Conservation (phyloP, 1,284 basidiomycete species). For the Athelia psychrophila region DNA sequence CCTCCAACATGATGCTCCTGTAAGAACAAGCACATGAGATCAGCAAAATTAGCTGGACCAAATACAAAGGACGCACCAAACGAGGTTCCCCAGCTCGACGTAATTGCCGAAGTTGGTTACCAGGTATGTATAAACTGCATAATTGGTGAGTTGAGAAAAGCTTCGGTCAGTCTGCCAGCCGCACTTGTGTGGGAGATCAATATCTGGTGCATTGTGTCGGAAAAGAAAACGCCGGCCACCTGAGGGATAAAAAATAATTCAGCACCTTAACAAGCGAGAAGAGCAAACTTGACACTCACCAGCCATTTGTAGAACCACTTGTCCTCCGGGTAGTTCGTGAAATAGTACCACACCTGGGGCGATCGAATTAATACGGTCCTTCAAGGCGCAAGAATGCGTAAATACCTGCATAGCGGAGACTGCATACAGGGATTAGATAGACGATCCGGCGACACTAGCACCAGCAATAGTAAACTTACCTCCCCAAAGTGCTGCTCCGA, state of each 20-base stretch:
- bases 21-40: no score
- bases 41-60: not conserved
- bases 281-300: conserved; percentile 21
- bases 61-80: conserved; percentile 36
- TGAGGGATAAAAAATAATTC: no score
- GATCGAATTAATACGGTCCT: no score
- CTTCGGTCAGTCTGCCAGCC: conserved; percentile 6
- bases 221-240: conserved; percentile 44
- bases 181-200: conserved; percentile 53
- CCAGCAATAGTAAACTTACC: conserved; percentile 30
- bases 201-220: conserved; percentile 53
- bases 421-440: conserved; percentile 16
- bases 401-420: conserved; percentile 56
- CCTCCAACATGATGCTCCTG: conserved; percentile 9
- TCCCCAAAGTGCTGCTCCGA: conserved; percentile 48
- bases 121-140: conserved; percentile 52
- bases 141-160: not conserved
- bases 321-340: conserved; percentile 44
- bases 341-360: conserved; percentile 60
- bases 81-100: conserved; percentile 30
- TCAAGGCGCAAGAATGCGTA: no score
- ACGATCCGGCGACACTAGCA: not conserved
- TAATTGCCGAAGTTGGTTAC: conserved; percentile 45
- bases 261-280: no score
- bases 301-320: conserved; percentile 40